Evolutionary conservation across 2,329 filamentous ascomycete genomes (phyloP).

Genomic region (Exophiala sideris): DNA sequence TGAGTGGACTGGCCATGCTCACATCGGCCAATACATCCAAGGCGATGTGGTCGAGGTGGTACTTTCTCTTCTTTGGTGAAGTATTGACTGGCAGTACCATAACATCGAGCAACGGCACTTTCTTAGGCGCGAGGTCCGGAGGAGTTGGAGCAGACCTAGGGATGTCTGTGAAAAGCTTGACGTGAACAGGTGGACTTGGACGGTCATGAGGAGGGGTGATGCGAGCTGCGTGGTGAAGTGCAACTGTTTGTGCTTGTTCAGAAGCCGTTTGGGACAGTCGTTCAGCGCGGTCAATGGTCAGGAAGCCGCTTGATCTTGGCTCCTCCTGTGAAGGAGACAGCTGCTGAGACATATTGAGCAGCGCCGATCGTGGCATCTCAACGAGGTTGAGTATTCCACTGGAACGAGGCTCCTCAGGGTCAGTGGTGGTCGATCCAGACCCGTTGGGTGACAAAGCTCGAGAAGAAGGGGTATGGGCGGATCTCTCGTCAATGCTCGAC

Average conservation of each 20-base stretch:
- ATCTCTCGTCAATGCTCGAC: slow-evolving; percentile 23
- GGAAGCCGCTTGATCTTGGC: slow-evolving; percentile 27
- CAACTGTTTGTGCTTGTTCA: slow-evolving; percentile 8
- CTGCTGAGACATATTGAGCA: slow-evolving; percentile 11
- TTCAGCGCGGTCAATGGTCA: slow-evolving; percentile 24
- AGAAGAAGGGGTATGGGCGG: slow-evolving; percentile 24
- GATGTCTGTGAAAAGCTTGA: slow-evolving; percentile 12
- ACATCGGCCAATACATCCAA: slow-evolving; percentile 29
- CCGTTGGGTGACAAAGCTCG: slow-evolving; percentile 23
- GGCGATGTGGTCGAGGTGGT: slow-evolving; percentile 22
- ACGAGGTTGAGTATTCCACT: slow-evolving; percentile 28
- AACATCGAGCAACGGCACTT: slow-evolving; percentile 13
- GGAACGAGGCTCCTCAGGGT: slow-evolving; percentile 24
- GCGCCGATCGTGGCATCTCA: slow-evolving; percentile 12
- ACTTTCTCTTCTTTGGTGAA: slow-evolving; percentile 27
- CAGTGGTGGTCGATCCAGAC: slow-evolving; percentile 4
- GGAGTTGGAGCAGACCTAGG: slow-evolving; percentile 10
- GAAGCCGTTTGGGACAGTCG: slow-evolving; percentile 13
- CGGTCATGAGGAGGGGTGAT: slow-evolving; percentile 18
- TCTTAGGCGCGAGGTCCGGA: slow-evolving; percentile 8
- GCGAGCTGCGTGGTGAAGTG: slow-evolving; percentile 10
- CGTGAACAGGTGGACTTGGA: slow-evolving; percentile 19
- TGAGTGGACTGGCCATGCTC: slow-evolving; percentile 25
- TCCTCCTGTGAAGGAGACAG: slow-evolving; percentile 24
- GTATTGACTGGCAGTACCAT: slow-evolving; percentile 18